phyloP scores from a whole-genome alignment of 2,329 filamentous ascomycete species.

The Phaeosphaeria sp. region DNA sequence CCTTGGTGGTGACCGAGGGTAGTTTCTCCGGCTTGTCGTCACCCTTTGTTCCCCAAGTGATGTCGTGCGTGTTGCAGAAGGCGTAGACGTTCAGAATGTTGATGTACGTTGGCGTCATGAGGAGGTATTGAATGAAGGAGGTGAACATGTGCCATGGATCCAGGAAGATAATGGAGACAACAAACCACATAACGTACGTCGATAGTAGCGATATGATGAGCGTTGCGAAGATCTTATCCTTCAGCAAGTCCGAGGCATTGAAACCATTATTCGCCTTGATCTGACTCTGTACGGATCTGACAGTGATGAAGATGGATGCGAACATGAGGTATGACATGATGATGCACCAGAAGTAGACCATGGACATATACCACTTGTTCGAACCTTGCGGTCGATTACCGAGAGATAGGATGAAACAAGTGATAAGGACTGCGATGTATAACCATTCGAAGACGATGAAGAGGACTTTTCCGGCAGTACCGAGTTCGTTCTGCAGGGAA shows the following conservation, averaged over 20 bases:
- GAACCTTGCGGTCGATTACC: slow-evolving; percentile 97
- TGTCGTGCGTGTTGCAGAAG: slow-evolving; percentile 99
- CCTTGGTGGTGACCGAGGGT: slow-evolving; percentile 85
- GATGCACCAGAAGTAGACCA: slow-evolving; percentile 97
- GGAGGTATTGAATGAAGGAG: slow-evolving; percentile 90
- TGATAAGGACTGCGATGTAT: slow-evolving; percentile 87
- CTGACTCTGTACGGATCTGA: slow-evolving; percentile 74
- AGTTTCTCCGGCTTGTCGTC: slow-evolving; percentile 94
- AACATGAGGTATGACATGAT: slow-evolving; percentile 95
- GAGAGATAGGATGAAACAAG: slow-evolving; percentile 96
- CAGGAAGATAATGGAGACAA: slow-evolving; percentile 96
- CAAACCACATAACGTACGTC: slow-evolving; percentile 91
- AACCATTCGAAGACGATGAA: slow-evolving; percentile 91
- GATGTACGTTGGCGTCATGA: slow-evolving; percentile 96
- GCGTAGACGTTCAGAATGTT: slow-evolving; percentile 99
- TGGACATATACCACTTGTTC: slow-evolving; percentile 88
- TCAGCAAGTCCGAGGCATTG: slow-evolving; percentile 75
- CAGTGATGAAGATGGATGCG: slow-evolving; percentile 86
- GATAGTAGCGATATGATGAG: slow-evolving; percentile 91
- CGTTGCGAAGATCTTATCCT: slow-evolving; percentile 88
- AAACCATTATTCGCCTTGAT: slow-evolving; percentile 69
- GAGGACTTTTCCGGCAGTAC: slow-evolving; percentile 86
- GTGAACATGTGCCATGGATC: slow-evolving; percentile 99
- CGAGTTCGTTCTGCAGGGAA: slow-evolving; percentile 80
- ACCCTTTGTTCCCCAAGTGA: slow-evolving; percentile 99